phyloP scores from a whole-genome alignment of 225 moss, liverwort and hornwort species.

The Pseudoscleropodium purum region DNA sequence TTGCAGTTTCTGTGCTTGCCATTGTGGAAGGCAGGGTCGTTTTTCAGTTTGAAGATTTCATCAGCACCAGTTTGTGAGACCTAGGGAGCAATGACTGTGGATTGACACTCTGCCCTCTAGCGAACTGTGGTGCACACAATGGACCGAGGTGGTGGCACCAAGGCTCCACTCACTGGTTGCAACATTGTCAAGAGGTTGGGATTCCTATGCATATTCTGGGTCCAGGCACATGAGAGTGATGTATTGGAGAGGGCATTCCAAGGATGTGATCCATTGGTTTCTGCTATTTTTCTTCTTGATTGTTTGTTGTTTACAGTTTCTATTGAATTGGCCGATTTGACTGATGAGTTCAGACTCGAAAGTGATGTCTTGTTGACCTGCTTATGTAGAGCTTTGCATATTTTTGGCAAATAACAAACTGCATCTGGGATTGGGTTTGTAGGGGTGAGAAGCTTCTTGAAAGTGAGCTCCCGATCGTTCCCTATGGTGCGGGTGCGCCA shows the following conservation, averaged over 20 bases:
- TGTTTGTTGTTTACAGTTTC: no score
- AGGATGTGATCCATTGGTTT: background rate
- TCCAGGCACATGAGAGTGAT: background rate
- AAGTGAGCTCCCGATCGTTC: background rate
- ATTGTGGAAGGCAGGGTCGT: background rate
- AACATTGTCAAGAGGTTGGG: background rate
- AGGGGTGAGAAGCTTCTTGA: background rate
- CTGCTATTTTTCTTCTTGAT: background rate
- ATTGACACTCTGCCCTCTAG: background rate
- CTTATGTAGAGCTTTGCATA: background rate
- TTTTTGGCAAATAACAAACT: background rate
- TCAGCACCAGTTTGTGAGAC: background rate
- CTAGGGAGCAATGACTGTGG: background rate
- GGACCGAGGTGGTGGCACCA: background rate
- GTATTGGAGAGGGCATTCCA: background rate
- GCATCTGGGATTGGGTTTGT: background rate
- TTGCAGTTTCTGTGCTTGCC: background rate
- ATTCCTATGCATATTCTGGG: background rate
- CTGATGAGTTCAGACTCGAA: background rate
- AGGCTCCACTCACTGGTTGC: background rate
- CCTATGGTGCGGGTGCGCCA: no score
- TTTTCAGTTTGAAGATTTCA: background rate
- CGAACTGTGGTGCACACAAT: background rate
- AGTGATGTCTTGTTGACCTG: background rate
- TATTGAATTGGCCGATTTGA: background rate